Evolutionary conservation across 495 filamentous ascomycete species (phyloP), one percentile per base, ranked within the genome.

Genomic region (Sporormia fimetaria): DNA sequence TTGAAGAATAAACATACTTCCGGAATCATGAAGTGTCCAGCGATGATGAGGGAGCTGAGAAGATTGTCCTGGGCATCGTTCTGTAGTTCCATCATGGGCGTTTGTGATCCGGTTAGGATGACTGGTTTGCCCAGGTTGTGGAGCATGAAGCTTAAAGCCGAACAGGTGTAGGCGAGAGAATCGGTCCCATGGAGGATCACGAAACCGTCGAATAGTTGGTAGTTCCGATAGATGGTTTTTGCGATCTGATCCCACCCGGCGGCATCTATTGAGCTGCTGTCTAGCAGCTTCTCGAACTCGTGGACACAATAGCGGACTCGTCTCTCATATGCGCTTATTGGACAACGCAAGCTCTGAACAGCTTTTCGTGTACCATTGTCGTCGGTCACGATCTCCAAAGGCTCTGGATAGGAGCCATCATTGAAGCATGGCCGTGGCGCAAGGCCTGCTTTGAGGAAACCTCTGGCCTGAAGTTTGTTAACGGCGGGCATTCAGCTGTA

Each of bases 1-100:
- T 90, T 83, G 69, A 98, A 98, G 67, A 92, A 95, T 31, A 98
- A 68, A 57, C 85, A 88, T 21, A 98, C 87, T 58, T 98, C 90
- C 0, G 90, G 87, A 47, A 98, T 87, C 66, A 86, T 83, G 61
- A 95, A 98, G 40, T 92, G 90, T 32, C 87, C 88, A 5, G 90
- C 90, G 44, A 98, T 83, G 55, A 94, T 87, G 39, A 96, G 68
- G 15, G 85, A 86, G 20, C 84, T 83, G 8, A 98, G 78, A 10
- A 98, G 67, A 52, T 98, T 98, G 61, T 94, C 87, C n/a, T 85
- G 83, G 4, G 90, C 90, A 61, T 98, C 90, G 25, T 80, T 93
- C 57, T 95, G 86, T 14, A 95, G 71, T 37, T 87, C 80, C 20
- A 88, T 76, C 70, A 98, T 98, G 16, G 86, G 83, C 0, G 87